These are phyloP conservation scores for Scleroderma citrinum DNA, from an alignment of 768 basidiomycete genomes.

Conservation along the genomic window DNA sequence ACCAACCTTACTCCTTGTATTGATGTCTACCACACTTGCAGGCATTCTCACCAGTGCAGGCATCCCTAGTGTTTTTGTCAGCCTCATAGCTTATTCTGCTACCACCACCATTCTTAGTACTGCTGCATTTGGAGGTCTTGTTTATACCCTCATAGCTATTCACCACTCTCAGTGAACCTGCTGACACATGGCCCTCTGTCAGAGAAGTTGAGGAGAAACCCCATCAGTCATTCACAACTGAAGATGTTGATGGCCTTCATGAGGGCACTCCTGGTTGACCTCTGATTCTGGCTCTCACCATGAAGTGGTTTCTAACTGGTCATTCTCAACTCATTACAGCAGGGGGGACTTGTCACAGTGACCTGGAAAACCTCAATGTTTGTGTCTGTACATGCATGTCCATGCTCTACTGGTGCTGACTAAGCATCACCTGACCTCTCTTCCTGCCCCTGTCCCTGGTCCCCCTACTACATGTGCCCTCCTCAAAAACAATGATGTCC, in stretches of 20 bases:
- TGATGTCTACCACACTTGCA: conserved; percentile 53
- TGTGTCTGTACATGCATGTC: too few relatives aligned
- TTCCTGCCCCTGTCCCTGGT: too few relatives aligned
- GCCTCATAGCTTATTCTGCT: conserved; percentile 53
- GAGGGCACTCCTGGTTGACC: conserved; percentile 80
- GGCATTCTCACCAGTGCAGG: conserved; percentile 52
- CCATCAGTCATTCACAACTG: conserved; percentile 62
- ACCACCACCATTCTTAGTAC: conserved; percentile 47
- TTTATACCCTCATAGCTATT: conserved; percentile 62
- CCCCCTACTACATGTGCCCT: too few relatives aligned
- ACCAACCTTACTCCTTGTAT: conserved; percentile 49
- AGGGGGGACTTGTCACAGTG: too few relatives aligned
- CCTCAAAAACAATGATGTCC: too few relatives aligned
- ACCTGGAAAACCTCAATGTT: too few relatives aligned
- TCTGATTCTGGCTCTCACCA: conserved; percentile 51
- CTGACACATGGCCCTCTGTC: conserved; percentile 57
- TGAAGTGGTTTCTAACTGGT: conserved; percentile 63
- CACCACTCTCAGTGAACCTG: conserved; percentile 43
- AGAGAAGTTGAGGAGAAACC: conserved; percentile 47
- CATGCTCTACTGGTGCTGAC: too few relatives aligned
- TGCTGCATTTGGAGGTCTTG: conserved; percentile 50
- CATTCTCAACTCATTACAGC: conserved; percentile 65
- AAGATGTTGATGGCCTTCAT: conserved; percentile 66
- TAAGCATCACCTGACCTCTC: too few relatives aligned
- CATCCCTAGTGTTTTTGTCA: conserved; percentile 51